Percentiles rank a stretch among this genome's conserved stretches.
These are phyloP conservation scores for Cercophora samala DNA, from an alignment of 495 filamentous ascomycete genomes.

Conservation along the genomic window DNA sequence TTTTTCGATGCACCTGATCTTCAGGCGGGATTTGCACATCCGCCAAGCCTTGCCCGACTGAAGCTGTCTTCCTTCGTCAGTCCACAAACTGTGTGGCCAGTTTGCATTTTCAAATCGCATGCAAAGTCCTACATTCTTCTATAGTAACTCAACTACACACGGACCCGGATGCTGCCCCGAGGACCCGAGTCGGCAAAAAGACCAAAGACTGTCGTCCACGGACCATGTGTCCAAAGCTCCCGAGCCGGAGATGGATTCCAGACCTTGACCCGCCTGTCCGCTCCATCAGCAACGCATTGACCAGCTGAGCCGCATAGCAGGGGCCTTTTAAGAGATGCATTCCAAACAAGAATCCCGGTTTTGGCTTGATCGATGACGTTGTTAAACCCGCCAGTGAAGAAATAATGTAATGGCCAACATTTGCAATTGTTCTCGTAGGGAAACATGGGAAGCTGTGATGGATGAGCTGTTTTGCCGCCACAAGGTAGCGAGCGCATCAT, in stretches of 20 bases:
- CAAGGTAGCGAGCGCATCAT: background rate
- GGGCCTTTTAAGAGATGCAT: background rate
- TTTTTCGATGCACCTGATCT: background rate
- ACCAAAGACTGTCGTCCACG: background rate
- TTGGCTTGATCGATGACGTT: background rate
- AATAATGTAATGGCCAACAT: background rate
- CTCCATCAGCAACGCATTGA: background rate
- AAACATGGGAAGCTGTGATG: background rate
- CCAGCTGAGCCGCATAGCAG: constrained; percentile 3
- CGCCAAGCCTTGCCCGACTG: background rate
- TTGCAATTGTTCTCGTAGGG: background rate
- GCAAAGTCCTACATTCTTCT: too few relatives aligned
- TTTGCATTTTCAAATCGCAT: too few relatives aligned
- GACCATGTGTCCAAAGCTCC: background rate
- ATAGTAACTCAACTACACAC: too few relatives aligned
- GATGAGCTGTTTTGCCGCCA: background rate
- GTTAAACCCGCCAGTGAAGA: background rate
- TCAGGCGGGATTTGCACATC: background rate
- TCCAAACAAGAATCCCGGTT: background rate
- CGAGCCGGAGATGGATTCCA: background rate
- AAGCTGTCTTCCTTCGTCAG: too few relatives aligned
- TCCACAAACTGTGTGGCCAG: too few relatives aligned
- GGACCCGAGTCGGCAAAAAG: background rate
- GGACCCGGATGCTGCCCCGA: too few relatives aligned
- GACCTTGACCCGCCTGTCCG: too few relatives aligned